Evolutionary conservation across 2,329 filamentous ascomycete genomes (phyloP).

Genomic region (Colletotrichum chlorophyti): DNA sequence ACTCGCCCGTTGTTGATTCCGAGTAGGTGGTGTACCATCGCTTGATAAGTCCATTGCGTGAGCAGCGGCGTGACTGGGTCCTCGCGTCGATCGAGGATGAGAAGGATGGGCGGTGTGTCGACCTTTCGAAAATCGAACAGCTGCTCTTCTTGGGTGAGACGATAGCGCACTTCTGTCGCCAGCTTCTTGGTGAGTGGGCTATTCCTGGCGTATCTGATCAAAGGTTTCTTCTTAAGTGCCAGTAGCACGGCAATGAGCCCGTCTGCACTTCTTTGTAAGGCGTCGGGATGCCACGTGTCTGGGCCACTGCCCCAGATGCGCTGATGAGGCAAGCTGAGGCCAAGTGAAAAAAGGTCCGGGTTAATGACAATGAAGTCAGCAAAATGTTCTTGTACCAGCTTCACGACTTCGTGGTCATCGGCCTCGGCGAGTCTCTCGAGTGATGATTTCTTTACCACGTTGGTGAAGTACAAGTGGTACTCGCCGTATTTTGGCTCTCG

Average conservation of each 20-base stretch:
- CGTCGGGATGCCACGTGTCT: constrained; percentile 90
- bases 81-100: constrained; percentile 89
- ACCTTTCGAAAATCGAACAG: constrained; percentile 95
- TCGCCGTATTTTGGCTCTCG: constrained; percentile 97
- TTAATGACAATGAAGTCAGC: constrained; percentile 96
- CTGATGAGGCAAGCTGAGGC: constrained; percentile 74
- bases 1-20: constrained; percentile 96
- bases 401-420: constrained; percentile 97
- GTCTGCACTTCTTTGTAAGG: constrained; percentile 85
- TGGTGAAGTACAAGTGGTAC: constrained; percentile 97
- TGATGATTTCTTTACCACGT: constrained; percentile 95
- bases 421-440: constrained; percentile 94
- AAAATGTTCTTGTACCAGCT: constrained; percentile 92
- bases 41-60: constrained; percentile 99
- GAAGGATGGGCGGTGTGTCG: constrained; percentile 90
- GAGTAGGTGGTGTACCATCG: constrained; percentile 98
- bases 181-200: constrained; percentile 91
- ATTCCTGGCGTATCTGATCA: constrained; percentile 92
- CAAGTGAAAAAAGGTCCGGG: constrained; percentile 87
- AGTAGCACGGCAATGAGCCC: constrained; percentile 84
- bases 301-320: constrained; percentile 82
- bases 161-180: constrained; percentile 89
- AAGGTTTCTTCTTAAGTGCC: constrained; percentile 93
- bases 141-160: constrained; percentile 94
- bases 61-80: constrained; percentile 94